Base-by-base conservation (phyloP, 2,329 filamentous ascomycete species). In the Knufia petricola region DNA sequence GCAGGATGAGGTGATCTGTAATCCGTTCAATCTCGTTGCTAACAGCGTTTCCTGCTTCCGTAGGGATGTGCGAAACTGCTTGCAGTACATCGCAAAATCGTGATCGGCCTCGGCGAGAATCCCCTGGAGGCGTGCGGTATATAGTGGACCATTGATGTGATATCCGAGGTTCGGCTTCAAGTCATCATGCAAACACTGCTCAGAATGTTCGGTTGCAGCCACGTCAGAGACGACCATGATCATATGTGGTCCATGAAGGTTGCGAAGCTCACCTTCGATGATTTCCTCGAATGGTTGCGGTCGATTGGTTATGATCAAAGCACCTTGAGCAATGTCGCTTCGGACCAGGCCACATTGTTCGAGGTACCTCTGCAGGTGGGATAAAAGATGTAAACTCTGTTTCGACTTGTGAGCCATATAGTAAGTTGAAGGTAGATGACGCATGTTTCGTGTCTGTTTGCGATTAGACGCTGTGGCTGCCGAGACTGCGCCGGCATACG, bases 291-390 rank as follows among this genome's bases (percentile, higher is more conserved):
- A 24, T 32, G 23, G 41, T 4, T 45, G 15, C 19, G 26, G 30
- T 19, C 15, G 26, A 13, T 34, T 45, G n/a, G 19, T 32, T 10
- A 45, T 32, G 30, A 48, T 48, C 20, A 48, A 24, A 2, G 46
- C 41, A 13, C 28, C 37, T 15, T 48, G 37, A 26, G 46, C 15
- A 9, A 34, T 13, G 20, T 23, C 28, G 15, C 36, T 42, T 15
- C 42, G 10, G 7, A 13, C 19, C 23, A 48, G 15, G 7, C 46
- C 46, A 31, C 38, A 28, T 12, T 13, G 3, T 21, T 13, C 8
- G 13, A 48, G 37, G 17, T 48, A 19, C 9, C 21, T 31, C 12
- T 13, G 12, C n/a, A 48, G 19, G 21, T 30, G 28, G 8, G 46
- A 42, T 12, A 48, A 37, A 7, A 48, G 38, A 34, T 34, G 37